A percentile compares a stretch with the other conserved stretches of the same genome.
These are phyloP conservation scores for Aspergillus bertholletiae DNA, from an alignment of 495 filamentous ascomycete genomes.

Conservation along the genomic window DNA sequence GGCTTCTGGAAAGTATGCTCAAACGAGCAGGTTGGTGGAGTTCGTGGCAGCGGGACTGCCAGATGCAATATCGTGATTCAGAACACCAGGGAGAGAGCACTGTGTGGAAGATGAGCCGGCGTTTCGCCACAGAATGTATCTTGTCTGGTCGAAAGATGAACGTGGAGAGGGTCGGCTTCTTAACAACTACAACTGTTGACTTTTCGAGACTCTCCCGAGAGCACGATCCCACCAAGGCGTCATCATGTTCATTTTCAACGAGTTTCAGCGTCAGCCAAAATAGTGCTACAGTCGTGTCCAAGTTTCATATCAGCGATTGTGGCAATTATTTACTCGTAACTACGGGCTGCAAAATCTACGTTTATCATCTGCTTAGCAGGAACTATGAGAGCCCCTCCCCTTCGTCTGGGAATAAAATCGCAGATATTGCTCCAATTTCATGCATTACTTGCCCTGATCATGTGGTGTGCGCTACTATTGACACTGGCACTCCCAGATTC, in stretches of 20 bases:
- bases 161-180: conserved; percentile 28
- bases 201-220: conserved; percentile 27
- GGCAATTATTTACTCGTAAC: conserved; percentile 56
- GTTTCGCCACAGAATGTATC: conserved; percentile 60
- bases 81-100: conserved; percentile 28
- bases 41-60: conserved; percentile 37
- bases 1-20: conserved; percentile 50
- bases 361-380: conserved; percentile 50
- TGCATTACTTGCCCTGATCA: conserved; percentile 57
- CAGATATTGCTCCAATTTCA: conserved; percentile 42
- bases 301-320: conserved; percentile 58
- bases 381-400: conserved; percentile 13
- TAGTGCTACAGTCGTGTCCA: conserved; percentile 6
- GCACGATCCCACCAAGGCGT: background rate
- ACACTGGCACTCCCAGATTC: conserved; percentile 53
- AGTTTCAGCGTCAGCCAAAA: conserved; percentile 19
- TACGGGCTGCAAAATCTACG: conserved; percentile 55
- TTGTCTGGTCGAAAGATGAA: conserved; percentile 46
- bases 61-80: conserved; percentile 16
- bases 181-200: conserved; percentile 29
- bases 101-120: conserved; percentile 57
- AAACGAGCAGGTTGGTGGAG: conserved; percentile 59
- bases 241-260: conserved; percentile 1
- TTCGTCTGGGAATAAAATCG: conserved; percentile 9
- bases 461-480: conserved; percentile 62